Conservation (phyloP, 495 filamentous ascomycete species). For the Tetracladium setigerum region DNA sequence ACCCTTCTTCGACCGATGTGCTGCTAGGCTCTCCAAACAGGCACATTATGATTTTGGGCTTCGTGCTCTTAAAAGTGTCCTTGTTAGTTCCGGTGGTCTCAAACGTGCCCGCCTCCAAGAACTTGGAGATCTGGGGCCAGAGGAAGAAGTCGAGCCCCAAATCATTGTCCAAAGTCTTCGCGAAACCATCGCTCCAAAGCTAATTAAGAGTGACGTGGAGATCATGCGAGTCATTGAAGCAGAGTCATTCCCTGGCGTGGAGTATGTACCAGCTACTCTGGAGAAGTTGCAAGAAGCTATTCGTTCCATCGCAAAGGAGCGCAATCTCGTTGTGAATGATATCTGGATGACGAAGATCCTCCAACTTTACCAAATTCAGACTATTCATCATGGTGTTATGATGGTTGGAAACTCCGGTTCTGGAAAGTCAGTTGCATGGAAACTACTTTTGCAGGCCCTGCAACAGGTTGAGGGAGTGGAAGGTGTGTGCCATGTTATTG, state of each 20-base stretch:
- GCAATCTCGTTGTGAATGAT: constrained; percentile 80
- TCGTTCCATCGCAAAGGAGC: constrained; percentile 68
- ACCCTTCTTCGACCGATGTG: constrained; percentile 93
- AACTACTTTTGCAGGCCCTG: constrained; percentile 84
- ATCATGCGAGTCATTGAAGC: constrained; percentile 79
- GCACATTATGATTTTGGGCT: constrained; percentile 98
- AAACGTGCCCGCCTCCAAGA: constrained; percentile 72
- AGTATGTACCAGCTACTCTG: constrained; percentile 85
- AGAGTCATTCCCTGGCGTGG: constrained; percentile 83
- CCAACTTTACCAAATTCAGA: constrained; percentile 95
- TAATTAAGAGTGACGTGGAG: constrained; percentile 84
- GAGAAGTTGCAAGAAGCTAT: constrained; percentile 74
- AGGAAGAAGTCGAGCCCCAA: constrained; percentile 83
- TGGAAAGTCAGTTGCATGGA: constrained; percentile 93
- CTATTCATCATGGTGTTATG: constrained; percentile 98
- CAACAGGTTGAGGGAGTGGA: constrained; percentile 86
- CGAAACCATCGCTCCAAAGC: constrained; percentile 95
- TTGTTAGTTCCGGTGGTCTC: constrained; percentile 91
- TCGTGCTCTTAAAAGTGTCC: constrained; percentile 94
- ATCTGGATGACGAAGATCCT: constrained; percentile 95
- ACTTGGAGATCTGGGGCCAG: constrained; percentile 49
- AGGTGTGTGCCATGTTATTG: constrained; percentile 94
- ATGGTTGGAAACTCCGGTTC: constrained; percentile 96
- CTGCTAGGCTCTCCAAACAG: constrained; percentile 76
- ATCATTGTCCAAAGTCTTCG: constrained; percentile 98